Base-by-base conservation (phyloP, 2,329 filamentous ascomycete species). In the Hypoxylon sp. region DNA sequence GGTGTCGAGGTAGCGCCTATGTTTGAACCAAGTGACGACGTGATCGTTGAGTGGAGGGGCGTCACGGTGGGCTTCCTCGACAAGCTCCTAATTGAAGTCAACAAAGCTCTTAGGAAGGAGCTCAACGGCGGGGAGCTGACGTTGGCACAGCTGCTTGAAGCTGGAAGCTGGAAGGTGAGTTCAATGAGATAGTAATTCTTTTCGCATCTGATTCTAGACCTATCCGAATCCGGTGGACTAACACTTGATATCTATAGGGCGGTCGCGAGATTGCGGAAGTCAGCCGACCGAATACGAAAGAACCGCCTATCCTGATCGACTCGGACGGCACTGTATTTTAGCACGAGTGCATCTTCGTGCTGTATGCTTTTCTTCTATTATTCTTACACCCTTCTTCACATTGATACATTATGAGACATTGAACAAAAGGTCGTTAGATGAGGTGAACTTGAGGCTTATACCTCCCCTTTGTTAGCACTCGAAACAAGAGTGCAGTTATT, bases 301-400 rank as follows among this genome's bases (percentile, higher is more conserved):
- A 97, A 79, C 94, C 95, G 33, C 96, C 96, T 3, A 98, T 99
- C 77, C 90, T 98, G 82, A 98, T 98, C 75, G 88, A 97, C 73
- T 97, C 94, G 72, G 96, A 99, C 79, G 96, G 96, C 69, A 98
- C 96, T 25, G 93, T 99, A 72, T 98, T 99, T 79, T 97, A 89
- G 42, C 22, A 25, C 46, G 11, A 14, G 22, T 37, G 49, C 3
- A 35, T 33, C 11, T 8, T 17, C 49, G 20, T 49, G 20, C 35
- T 53, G 30, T 61, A 51, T 58, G 58, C 17, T 61, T 61, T 56
- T 59, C 59, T 56, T 60, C 33, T 64, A 37, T 59, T 50, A 54
- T 64, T 66, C 48, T 60, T 53, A 44, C 31, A 40, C 14, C 31
- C 13, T 42, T 61, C 46, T 61, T 63, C 55, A 46, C 44, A 25